Evolutionary conservation across 1,284 basidiomycete genomes (phyloP).

Genomic region (Marasmius oreades): DNA sequence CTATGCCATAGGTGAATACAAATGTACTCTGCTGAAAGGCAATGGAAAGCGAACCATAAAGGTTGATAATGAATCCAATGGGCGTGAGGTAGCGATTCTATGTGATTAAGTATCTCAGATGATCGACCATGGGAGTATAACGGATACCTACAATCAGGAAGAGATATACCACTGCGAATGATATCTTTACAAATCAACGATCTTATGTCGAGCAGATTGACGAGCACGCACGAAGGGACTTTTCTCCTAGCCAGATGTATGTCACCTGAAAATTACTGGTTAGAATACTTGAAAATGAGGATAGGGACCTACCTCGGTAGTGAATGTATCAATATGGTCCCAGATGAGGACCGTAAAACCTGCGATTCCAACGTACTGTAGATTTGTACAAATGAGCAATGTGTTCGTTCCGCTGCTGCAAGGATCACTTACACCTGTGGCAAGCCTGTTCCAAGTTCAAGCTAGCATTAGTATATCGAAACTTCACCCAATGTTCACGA

Average conservation of each 20-base stretch:
- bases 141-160: constrained; percentile 16
- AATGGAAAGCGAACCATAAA: constrained; percentile 31
- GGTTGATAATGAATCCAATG: constrained; percentile 39
- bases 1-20: background rate
- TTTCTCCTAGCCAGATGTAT: background rate
- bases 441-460: no score
- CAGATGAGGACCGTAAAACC: background rate
- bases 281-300: background rate
- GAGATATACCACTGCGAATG: background rate
- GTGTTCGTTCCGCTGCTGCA: no score
- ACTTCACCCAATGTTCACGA: no score
- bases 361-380: constrained; percentile 25
- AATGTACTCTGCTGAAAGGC: constrained; percentile 4
- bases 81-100: constrained; percentile 43
- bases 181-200: background rate
- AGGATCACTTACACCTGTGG: no score
- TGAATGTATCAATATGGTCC: constrained; percentile 2
- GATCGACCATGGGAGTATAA: background rate
- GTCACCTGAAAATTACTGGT: background rate
- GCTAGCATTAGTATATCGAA: no score
- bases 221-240: background rate
- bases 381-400: background rate
- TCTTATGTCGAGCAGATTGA: background rate
- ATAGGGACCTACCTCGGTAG: background rate
- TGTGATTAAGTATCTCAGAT: background rate